Percentiles rank a stretch among this genome's conserved stretches.
Conservation (phyloP, 495 filamentous ascomycete species). For the Aspergillus bertholletiae region DNA sequence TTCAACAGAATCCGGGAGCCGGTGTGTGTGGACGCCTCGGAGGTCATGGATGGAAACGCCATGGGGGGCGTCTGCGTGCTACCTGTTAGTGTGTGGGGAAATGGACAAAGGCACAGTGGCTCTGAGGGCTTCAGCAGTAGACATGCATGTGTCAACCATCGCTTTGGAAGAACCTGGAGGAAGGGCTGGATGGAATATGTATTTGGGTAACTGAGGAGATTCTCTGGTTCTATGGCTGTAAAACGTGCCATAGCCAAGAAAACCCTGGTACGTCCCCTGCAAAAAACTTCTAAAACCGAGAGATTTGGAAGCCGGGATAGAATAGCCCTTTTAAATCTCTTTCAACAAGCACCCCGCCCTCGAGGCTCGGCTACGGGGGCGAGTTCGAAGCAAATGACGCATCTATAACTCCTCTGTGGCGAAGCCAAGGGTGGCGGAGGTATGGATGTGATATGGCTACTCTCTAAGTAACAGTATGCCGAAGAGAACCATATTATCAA, state of each 20-base stretch:
- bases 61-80: slow-evolving; percentile 39
- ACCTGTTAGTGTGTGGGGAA: slow-evolving; percentile 42
- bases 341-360: neutral
- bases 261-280: neutral
- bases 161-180: slow-evolving; percentile 39
- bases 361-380: neutral
- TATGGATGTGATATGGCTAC: neutral
- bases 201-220: slow-evolving; percentile 16
- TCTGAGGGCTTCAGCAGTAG: slow-evolving; percentile 26
- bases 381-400: neutral
- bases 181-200: slow-evolving; percentile 34
- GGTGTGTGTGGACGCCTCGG: slow-evolving; percentile 30
- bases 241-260: neutral
- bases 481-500: neutral
- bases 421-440: neutral
- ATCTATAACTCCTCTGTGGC: neutral
- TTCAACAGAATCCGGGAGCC: slow-evolving; percentile 31
- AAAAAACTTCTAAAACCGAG: neutral
- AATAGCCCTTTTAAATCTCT: neutral
- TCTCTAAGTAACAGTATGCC: neutral
- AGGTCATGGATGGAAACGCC: slow-evolving; percentile 16
- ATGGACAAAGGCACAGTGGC: slow-evolving; percentile 41
- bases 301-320: neutral
- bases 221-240: neutral
- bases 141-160: slow-evolving; percentile 42